phyloP scores from a whole-genome alignment of 441 rosid genomes.

The Pelargonium fulgidum region DNA sequence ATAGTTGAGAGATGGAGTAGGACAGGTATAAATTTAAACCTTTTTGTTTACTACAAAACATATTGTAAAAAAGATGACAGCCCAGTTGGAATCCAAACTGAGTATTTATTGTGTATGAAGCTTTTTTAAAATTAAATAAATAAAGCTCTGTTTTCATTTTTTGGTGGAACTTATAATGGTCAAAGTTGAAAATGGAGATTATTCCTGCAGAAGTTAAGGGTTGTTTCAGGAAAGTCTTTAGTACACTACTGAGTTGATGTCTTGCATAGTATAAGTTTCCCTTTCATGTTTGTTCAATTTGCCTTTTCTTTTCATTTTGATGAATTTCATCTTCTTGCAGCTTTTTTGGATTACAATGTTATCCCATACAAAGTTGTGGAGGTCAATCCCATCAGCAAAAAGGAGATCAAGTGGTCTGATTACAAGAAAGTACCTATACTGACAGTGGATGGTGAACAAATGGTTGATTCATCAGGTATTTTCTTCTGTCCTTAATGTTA shows the following conservation, averaged over 20 bases:
- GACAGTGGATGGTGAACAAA: conserved; percentile 64
- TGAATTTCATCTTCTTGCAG: conserved; percentile 25
- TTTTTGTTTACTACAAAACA: too few species aligned
- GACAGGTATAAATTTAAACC: too few species aligned
- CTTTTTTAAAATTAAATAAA: too few species aligned
- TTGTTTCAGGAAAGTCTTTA: background rate
- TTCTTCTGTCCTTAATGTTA: conserved; percentile 9
- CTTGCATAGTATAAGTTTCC: background rate
- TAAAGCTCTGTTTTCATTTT: too few species aligned
- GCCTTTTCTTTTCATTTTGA: background rate
- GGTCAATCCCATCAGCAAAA: conserved; percentile 80
- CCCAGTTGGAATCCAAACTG: too few species aligned
- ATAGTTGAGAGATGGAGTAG: too few species aligned
- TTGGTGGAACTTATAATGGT: too few species aligned
- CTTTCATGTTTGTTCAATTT: background rate
- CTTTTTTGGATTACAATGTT: conserved; percentile 75
- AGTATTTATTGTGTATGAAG: too few species aligned
- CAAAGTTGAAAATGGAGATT: too few species aligned
- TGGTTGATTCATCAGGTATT: conserved; percentile 93
- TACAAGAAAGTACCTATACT: conserved; percentile 91
- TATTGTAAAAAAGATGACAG: too few species aligned
- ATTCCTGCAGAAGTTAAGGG: background rate
- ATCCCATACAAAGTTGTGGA: conserved; percentile 88
- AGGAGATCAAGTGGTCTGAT: conserved; percentile 91
- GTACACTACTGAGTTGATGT: background rate